Conservation (phyloP, 352 stramenopile species). For the Phytophthora sojae region DNA sequence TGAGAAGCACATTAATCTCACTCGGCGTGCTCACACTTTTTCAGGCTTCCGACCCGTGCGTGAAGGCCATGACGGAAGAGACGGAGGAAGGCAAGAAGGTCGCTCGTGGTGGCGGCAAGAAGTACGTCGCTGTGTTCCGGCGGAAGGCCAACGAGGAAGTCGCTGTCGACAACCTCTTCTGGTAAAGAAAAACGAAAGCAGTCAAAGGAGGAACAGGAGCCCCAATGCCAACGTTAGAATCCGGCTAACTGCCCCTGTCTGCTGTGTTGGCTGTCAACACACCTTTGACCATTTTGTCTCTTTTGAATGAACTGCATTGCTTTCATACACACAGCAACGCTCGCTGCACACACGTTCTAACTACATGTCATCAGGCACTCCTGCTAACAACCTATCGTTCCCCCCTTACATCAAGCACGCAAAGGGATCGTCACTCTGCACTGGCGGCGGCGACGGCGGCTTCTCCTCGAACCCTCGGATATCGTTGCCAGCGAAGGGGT, state of each 20-base stretch:
- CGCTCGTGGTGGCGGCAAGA: slow-evolving; percentile 87
- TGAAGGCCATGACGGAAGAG: slow-evolving; percentile 95
- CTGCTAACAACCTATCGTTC: slow-evolving; percentile 10
- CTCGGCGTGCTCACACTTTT: neutral
- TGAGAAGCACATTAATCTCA: neutral
- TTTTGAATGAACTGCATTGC: slow-evolving; percentile 43
- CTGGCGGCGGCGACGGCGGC: slow-evolving; percentile 30
- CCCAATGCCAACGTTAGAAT: no score
- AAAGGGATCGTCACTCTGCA: slow-evolving; percentile 70
- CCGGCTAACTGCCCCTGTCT: no score
- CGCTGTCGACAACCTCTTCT: slow-evolving; percentile 70
- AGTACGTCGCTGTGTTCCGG: slow-evolving; percentile 89
- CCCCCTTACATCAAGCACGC: slow-evolving; percentile 60
- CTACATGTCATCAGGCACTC: slow-evolving; percentile 9
- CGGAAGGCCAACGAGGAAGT: slow-evolving; percentile 73
- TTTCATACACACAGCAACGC: slow-evolving; percentile 27
- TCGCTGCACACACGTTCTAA: slow-evolving; percentile 15
- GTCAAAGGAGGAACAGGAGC: no score
- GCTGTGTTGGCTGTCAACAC: no score
- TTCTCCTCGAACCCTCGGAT: slow-evolving; percentile 62
- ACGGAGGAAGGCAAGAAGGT: slow-evolving; percentile 99
- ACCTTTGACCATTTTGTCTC: slow-evolving; percentile 1
- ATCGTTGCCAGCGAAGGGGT: slow-evolving; percentile 76
- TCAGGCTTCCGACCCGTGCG: slow-evolving; percentile 90
- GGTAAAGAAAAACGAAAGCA: slow-evolving; percentile 49